Percentiles rank a stretch among this genome's conserved stretches.
These are phyloP conservation scores for Boletus sp. DNA, from an alignment of 1,284 basidiomycete species.

Conservation along the genomic window DNA sequence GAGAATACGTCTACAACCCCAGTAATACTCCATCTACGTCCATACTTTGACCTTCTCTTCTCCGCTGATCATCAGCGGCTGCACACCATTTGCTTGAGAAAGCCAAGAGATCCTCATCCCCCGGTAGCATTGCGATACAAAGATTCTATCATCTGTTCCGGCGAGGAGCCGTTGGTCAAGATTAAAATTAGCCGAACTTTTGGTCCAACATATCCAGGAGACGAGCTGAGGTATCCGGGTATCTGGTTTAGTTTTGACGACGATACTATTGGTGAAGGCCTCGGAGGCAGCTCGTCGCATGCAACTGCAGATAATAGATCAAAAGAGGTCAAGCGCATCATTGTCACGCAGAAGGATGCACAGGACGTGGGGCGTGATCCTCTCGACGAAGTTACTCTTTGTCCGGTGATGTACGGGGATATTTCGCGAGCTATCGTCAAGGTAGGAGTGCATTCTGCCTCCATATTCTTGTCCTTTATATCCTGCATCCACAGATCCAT, in stretches of 20 bases:
- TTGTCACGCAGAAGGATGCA: constrained; percentile 62
- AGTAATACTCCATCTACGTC: constrained; percentile 72
- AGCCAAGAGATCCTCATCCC: constrained; percentile 58
- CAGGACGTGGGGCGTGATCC: constrained; percentile 58
- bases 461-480: neutral
- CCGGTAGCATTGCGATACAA: constrained; percentile 70
- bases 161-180: constrained; percentile 56
- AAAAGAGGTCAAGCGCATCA: constrained; percentile 73
- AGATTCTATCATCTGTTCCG: constrained; percentile 56
- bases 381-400: constrained; percentile 63
- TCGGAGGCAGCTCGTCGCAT: constrained; percentile 40
- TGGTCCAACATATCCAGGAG: constrained; percentile 81
- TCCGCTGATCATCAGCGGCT: constrained; percentile 72
- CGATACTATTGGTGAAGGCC: constrained; percentile 51
- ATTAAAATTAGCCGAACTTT: constrained; percentile 70
- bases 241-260: constrained; percentile 78
- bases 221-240: constrained; percentile 76
- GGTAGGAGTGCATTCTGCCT: constrained; percentile 35
- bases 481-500: constrained; percentile 49
- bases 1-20: constrained; percentile 70
- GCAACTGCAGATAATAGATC: constrained; percentile 49
- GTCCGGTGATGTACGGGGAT: constrained; percentile 65
- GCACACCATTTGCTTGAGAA: constrained; percentile 68
- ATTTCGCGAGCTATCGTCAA: constrained; percentile 63
- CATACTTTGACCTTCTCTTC: constrained; percentile 77